Evolutionary conservation across 352 stramenopile genomes (phyloP).

Genomic region (Phytophthora melonis): DNA sequence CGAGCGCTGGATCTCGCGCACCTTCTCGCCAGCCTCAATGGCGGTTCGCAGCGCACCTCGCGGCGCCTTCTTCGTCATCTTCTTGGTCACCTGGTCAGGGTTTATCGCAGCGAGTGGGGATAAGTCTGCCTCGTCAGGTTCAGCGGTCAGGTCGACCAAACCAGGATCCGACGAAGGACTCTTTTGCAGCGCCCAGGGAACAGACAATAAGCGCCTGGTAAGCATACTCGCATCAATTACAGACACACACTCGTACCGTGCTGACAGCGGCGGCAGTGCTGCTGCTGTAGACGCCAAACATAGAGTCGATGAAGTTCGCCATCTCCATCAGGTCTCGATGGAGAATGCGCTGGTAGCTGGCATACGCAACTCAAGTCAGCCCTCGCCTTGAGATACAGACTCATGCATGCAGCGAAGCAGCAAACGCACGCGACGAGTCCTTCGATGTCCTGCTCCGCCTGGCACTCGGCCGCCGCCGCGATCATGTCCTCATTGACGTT

Average conservation of each 20-base stretch:
- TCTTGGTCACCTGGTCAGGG: background rate
- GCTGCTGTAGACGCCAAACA: conserved; percentile 80
- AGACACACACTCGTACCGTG: conserved; percentile 1
- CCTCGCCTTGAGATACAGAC: background rate
- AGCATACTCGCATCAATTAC: background rate
- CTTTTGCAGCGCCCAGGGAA: background rate
- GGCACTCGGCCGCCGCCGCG: conserved; percentile 62
- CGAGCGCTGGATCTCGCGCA: conserved; percentile 60
- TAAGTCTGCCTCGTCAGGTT: conserved; percentile 14
- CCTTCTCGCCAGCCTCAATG: conserved; percentile 63
- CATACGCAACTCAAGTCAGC: conserved; percentile 24
- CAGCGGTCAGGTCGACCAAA: conserved; percentile 24
- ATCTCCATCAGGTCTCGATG: conserved; percentile 85
- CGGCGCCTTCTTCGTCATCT: conserved; percentile 17
- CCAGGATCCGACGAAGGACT: conserved; percentile 7
- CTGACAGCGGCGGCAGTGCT: conserved; percentile 3
- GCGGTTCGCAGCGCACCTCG: conserved; percentile 54
- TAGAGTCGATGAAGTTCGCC: conserved; percentile 80
- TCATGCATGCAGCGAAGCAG: background rate
- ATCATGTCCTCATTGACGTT: conserved; percentile 81
- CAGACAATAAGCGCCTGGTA: background rate
- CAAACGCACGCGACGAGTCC: conserved; percentile 63
- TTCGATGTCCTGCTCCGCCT: conserved; percentile 60
- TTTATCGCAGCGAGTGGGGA: background rate
- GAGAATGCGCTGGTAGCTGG: conserved; percentile 76